A percentile compares a stretch with the other conserved stretches of the same genome.
phyloP scores from a whole-genome alignment of 371 early-diverging fungal species.

The Apophysomyces variabilis region DNA sequence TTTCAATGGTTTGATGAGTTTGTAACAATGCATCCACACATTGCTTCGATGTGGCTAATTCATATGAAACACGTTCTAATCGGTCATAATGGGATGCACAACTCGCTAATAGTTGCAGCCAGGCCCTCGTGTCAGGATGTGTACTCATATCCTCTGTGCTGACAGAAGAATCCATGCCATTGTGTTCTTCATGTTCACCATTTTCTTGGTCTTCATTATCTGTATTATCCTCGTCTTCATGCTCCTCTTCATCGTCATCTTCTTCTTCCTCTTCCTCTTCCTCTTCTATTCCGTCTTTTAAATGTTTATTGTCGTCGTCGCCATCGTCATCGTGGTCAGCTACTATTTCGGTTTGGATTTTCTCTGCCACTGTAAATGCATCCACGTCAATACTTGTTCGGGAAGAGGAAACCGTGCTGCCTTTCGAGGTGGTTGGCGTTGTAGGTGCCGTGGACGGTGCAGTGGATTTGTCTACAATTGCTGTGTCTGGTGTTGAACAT shows the following conservation, averaged over 20 bases:
- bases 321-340: background rate
- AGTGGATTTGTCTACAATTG: too few species aligned
- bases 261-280: background rate
- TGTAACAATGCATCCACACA: constrained; percentile 16
- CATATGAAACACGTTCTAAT: constrained; percentile 17
- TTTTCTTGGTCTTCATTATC: background rate
- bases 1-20: constrained; percentile 12
- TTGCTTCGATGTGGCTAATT: constrained; percentile 15
- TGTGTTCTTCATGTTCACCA: background rate
- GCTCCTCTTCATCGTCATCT: background rate
- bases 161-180: background rate
- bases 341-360: background rate
- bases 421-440: constrained; percentile 4
- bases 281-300: background rate
- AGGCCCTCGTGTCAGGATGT: background rate
- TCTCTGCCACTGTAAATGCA: background rate
- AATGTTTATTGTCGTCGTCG: background rate
- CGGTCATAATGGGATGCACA: constrained; percentile 21
- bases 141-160: too few species aligned
- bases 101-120: constrained; percentile 16
- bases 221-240: background rate
- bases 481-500: background rate
- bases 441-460: background rate
- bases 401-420: background rate
- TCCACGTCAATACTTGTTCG: background rate